Evolutionary conservation across 169 alveolate genomes (phyloP).

Genomic region (Cryptosporidium canis): DNA sequence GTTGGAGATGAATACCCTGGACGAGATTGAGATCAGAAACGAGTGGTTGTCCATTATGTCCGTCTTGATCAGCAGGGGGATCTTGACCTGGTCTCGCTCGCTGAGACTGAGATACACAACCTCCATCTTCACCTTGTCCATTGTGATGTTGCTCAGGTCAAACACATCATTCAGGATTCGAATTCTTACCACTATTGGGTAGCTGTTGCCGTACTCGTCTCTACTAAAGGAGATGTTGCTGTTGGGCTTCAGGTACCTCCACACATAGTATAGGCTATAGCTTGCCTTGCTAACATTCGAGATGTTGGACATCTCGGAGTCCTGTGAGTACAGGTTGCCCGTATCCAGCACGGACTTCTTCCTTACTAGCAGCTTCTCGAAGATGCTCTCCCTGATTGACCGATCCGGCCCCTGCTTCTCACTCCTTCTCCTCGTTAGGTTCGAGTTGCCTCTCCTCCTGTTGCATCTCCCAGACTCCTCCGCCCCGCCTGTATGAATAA

Average conservation of each 20-base stretch:
- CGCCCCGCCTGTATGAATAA: too few species aligned
- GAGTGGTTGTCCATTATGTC: constrained; percentile 48
- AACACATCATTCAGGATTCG: constrained; percentile 44
- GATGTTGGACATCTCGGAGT: constrained; percentile 18
- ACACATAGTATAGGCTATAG: constrained; percentile 20
- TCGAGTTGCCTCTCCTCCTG: neutral
- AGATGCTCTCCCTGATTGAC: constrained; percentile 29
- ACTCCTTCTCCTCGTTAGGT: neutral
- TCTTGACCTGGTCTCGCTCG: neutral
- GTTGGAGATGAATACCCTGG: constrained; percentile 42
- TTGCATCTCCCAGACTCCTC: neutral
- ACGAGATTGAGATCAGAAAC: constrained; percentile 45
- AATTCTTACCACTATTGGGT: constrained; percentile 55
- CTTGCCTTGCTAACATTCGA: constrained; percentile 27
- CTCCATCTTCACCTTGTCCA: constrained; percentile 57
- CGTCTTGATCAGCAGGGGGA: constrained; percentile 32
- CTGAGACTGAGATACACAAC: constrained; percentile 10
- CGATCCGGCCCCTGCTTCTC: neutral
- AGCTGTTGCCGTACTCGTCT: constrained; percentile 45
- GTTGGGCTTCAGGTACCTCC: constrained; percentile 56
- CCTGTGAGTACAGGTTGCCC: constrained; percentile 1
- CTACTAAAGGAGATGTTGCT: constrained; percentile 24
- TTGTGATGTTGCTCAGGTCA: constrained; percentile 7
- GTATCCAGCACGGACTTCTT: constrained; percentile 9
- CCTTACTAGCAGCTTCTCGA: constrained; percentile 7